phyloP scores from a whole-genome alignment of 2,329 filamentous ascomycete genomes.

The Cercospora beticola region DNA sequence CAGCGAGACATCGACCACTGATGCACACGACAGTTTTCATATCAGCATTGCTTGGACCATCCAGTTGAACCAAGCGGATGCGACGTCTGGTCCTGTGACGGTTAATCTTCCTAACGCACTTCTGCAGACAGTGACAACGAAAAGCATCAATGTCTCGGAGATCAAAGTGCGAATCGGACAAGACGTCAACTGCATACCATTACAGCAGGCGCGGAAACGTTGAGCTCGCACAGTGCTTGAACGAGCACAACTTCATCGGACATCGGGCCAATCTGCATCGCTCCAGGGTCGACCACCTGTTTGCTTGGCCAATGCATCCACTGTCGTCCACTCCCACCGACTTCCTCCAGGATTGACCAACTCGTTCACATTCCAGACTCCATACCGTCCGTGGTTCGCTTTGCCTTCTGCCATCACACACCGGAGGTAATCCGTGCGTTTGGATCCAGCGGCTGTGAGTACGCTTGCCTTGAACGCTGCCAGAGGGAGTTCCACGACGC shows the following conservation, averaged over 20 bases:
- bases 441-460: not conserved
- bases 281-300: not conserved
- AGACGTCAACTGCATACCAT: conserved; percentile 33
- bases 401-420: conserved; percentile 16
- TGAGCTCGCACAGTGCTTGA: not conserved
- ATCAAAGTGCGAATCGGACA: conserved; percentile 53
- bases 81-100: not conserved
- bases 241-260: not conserved
- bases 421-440: conserved; percentile 2
- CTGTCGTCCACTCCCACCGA: conserved; percentile 15
- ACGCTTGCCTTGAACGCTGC: conserved; percentile 14
- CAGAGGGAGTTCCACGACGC: conserved; percentile 10
- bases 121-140: conserved; percentile 17
- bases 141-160: conserved; percentile 37
- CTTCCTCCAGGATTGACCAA: conserved; percentile 13
- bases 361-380: conserved; percentile 8
- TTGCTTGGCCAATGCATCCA: conserved; percentile 8
- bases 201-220: conserved; percentile 18
- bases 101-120: conserved; percentile 9
- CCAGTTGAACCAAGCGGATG: conserved; percentile 56
- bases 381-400: conserved; percentile 5
- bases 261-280: not conserved
- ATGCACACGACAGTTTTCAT: conserved; percentile 60
- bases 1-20: conserved; percentile 21
- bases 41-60: conserved; percentile 87